Evolutionary conservation across 164 flowering plant species (phyloP).

Genomic region (Vitis riparia): DNA sequence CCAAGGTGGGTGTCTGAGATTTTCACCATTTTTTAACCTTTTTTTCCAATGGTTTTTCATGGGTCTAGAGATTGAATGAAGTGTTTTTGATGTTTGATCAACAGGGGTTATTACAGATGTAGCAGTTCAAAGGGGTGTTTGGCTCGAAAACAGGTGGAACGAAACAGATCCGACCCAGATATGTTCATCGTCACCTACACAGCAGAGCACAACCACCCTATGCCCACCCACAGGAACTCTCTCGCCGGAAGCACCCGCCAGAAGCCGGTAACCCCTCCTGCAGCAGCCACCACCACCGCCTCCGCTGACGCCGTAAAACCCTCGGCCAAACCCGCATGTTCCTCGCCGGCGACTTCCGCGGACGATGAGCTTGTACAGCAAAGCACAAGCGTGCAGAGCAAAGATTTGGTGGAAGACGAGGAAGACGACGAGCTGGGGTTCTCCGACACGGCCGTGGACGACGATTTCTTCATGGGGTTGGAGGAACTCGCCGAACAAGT

Average conservation of each 20-base stretch:
- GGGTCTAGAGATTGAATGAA: no score
- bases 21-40: background rate
- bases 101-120: conserved; percentile 96
- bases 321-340: conserved; percentile 29
- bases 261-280: conserved; percentile 31
- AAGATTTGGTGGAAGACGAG: conserved; percentile 26
- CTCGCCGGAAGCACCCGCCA: conserved; percentile 92
- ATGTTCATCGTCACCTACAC: conserved; percentile 95
- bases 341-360: conserved; percentile 43
- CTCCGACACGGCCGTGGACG: conserved; percentile 40
- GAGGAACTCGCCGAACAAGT: conserved; percentile 43
- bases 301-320: conserved; percentile 18
- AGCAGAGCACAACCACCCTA: conserved; percentile 91
- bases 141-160: conserved; percentile 96
- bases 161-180: conserved; percentile 80
- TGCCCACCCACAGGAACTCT: conserved; percentile 91
- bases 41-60: background rate
- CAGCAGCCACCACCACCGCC: conserved; percentile 8
- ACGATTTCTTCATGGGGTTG: conserved; percentile 70
- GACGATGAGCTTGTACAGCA: conserved; percentile 25
- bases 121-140: conserved; percentile 94
- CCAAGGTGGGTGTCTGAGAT: conserved; percentile 54
- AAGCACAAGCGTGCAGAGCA: conserved; percentile 35
- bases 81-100: background rate
- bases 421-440: conserved; percentile 40